phyloP scores from a whole-genome alignment of 192 early-diverging fungal species.

The Chytriomyces hyalinus region DNA sequence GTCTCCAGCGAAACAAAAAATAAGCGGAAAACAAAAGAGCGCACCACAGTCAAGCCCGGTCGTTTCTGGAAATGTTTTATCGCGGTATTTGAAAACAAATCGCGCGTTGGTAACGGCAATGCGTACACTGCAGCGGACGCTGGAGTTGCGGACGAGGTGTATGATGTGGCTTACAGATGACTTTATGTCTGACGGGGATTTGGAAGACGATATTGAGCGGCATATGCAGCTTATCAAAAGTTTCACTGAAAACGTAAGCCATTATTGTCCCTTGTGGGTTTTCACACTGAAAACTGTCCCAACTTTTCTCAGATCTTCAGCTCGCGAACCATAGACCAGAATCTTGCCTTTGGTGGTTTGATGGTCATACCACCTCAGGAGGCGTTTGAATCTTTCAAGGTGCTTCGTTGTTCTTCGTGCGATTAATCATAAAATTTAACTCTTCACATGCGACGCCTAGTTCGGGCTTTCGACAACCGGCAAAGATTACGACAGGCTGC shows the following conservation, averaged over 20 bases:
- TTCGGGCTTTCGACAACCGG: conserved; percentile 41
- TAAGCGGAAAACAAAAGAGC: conserved; percentile 35
- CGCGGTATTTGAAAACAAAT: conserved; percentile 44
- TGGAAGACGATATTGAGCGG: not conserved
- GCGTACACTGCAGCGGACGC: conserved; percentile 41
- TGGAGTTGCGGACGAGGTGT: conserved; percentile 37
- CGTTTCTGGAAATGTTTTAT: conserved; percentile 40
- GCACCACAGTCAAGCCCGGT: conserved; percentile 29
- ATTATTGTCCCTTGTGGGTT: not conserved
- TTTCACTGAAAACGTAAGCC: conserved; percentile 17
- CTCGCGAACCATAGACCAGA: conserved; percentile 49
- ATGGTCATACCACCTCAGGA: conserved; percentile 41
- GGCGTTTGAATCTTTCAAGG: conserved; percentile 47
- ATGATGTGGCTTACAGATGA: not conserved
- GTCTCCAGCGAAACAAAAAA: conserved; percentile 18
- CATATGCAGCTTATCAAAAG: conserved; percentile 20
- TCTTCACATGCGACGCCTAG: too few relatives aligned
- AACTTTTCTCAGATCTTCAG: conserved; percentile 38
- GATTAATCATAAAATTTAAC: too few relatives aligned
- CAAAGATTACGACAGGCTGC: conserved; percentile 49
- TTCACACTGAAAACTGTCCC: not conserved
- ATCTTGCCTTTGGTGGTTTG: conserved; percentile 50
- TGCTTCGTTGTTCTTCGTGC: too few relatives aligned
- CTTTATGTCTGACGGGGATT: not conserved
- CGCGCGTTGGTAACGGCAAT: conserved; percentile 42